Percentiles rank a stretch among this genome's conserved stretches.
Evolutionary conservation across 106 monocot species (phyloP).

Genomic region (Hemerocallis citrina): DNA sequence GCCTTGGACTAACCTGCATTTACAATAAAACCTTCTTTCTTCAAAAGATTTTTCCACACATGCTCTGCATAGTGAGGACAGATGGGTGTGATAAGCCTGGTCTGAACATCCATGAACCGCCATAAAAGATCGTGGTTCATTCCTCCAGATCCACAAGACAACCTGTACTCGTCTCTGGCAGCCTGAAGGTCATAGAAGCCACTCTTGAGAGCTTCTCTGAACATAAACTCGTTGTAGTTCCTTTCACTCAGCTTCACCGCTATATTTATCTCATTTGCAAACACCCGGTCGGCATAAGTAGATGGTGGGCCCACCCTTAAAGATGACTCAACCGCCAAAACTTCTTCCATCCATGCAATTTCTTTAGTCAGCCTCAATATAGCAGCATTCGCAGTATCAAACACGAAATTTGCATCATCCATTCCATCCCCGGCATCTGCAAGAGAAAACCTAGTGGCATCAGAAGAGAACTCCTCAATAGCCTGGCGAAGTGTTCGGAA

Average conservation of each 20-base stretch:
- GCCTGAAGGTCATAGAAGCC: constrained; percentile 74
- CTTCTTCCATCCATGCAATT: constrained; percentile 68
- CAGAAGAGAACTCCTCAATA: too few relatives aligned
- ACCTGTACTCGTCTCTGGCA: constrained; percentile 61
- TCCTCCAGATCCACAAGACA: constrained; percentile 54
- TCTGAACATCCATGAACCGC: constrained; percentile 70
- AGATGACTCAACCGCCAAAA: constrained; percentile 38
- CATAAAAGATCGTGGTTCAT: constrained; percentile 54
- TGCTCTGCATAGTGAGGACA: constrained; percentile 72
- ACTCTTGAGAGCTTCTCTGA: constrained; percentile 64
- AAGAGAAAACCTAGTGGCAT: constrained; percentile 68
- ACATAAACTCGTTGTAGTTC: constrained; percentile 46
- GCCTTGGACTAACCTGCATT: too few relatives aligned
- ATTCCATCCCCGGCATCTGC: too few relatives aligned
- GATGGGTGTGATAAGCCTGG: constrained; percentile 54
- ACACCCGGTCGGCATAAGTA: constrained; percentile 60
- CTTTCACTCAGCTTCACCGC: constrained; percentile 38
- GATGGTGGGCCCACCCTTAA: constrained; percentile 32
- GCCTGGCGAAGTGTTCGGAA: constrained; percentile 64
- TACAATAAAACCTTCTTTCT: constrained; percentile 38
- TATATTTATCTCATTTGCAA: constrained; percentile 64
- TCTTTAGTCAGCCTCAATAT: constrained; percentile 65
- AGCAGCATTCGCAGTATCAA: constrained; percentile 74
- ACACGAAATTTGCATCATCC: constrained; percentile 81
- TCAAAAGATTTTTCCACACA: constrained; percentile 51